Conservation (phyloP, 2,329 filamentous ascomycete genomes). For the Fusarium lyarnte region DNA sequence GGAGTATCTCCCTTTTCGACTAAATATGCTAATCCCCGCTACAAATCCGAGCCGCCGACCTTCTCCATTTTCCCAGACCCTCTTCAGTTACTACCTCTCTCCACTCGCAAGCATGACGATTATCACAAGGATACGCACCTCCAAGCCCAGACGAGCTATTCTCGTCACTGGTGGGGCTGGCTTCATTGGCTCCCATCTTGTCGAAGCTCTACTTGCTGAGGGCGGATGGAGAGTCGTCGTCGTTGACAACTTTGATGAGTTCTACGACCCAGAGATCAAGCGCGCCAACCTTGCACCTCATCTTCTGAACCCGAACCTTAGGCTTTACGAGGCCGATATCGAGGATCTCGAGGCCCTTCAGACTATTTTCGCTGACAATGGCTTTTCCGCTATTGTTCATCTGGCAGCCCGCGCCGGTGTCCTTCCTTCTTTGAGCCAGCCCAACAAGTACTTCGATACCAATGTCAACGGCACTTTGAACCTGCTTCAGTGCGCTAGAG, state of each 20-base stretch:
- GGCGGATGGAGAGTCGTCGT: conserved; percentile 14
- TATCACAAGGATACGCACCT: conserved; percentile 1
- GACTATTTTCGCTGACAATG: background rate
- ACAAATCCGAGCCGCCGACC: background rate
- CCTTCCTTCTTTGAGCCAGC: background rate
- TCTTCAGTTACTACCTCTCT: background rate
- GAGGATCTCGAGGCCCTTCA: background rate
- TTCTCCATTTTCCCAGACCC: background rate
- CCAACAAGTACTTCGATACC: conserved; percentile 3
- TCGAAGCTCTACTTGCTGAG: conserved; percentile 6
- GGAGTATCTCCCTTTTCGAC: background rate
- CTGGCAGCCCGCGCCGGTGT: conserved; percentile 12
- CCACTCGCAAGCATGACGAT: conserved; percentile 13
- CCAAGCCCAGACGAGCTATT: background rate
- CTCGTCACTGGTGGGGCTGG: conserved; percentile 12
- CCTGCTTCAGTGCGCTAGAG: background rate
- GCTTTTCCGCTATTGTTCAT: background rate
- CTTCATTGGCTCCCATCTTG: conserved; percentile 17
- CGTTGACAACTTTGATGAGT: conserved; percentile 11
- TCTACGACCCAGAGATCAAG: conserved; percentile 12
- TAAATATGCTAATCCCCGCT: background rate
- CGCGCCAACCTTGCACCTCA: conserved; percentile 12
- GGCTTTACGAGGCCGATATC: conserved; percentile 11
- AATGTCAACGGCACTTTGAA: conserved; percentile 15
- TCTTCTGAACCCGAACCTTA: background rate